These are phyloP conservation scores for Hymenochaete sp. DNA, from an alignment of 1,284 basidiomycete genomes.

Conservation along the genomic window DNA sequence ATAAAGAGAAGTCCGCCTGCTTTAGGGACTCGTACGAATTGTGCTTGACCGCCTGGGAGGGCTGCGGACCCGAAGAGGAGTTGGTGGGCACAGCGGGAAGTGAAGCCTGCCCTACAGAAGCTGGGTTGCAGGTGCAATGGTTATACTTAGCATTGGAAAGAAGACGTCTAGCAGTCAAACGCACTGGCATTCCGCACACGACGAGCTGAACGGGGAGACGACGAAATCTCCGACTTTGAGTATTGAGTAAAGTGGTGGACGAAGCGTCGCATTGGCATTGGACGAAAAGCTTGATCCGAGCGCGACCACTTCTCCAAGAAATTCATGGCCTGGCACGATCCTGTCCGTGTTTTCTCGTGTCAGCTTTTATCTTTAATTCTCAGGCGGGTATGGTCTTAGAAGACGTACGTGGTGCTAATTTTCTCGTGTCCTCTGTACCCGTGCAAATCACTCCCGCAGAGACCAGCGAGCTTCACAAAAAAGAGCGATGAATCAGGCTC, in stretches of 20 bases:
- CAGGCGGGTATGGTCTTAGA: conserved; percentile 2
- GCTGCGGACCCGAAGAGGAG: conserved; percentile 64
- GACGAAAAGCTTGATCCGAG: conserved; percentile 56
- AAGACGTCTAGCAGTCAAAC: conserved; percentile 21
- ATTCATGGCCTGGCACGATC: conserved; percentile 72
- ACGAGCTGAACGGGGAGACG: conserved; percentile 80
- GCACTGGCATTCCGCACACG: conserved; percentile 75
- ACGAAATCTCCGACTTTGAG: conserved; percentile 76
- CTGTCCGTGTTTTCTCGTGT: conserved; percentile 31
- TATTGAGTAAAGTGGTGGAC: conserved; percentile 55
- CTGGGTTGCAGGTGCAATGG: conserved; percentile 28
- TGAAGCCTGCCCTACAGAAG: conserved; percentile 69
- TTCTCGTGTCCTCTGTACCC: conserved; percentile 56
- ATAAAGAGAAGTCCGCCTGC: conserved; percentile 75
- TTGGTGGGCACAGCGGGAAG: conserved; percentile 64
- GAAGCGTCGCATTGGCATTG: conserved; percentile 31
- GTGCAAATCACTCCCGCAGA: conserved; percentile 82
- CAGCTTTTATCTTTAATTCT: conserved; percentile 18
- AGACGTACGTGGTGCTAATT: conserved; percentile 29
- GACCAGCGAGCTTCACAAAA: conserved; percentile 47
- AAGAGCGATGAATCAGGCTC: neutral
- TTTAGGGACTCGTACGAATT: conserved; percentile 74
- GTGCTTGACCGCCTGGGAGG: conserved; percentile 80
- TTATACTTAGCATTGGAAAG: neutral
- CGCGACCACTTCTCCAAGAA: conserved; percentile 69